These are phyloP conservation scores for Strobilomyces echinocephalus DNA, from an alignment of 768 basidiomycete species.

Conservation along the genomic window DNA sequence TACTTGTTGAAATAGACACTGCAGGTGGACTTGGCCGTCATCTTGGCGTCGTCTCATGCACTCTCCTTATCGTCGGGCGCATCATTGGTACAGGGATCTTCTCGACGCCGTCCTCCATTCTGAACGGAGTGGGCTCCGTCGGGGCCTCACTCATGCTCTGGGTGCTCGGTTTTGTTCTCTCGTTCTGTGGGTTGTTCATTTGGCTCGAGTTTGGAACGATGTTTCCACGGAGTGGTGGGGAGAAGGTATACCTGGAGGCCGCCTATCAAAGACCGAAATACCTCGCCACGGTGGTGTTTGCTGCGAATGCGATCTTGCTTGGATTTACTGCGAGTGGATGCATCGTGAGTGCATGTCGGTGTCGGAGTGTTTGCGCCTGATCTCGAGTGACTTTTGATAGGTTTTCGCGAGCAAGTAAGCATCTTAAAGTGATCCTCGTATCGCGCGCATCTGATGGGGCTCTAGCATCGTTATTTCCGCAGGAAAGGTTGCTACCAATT, in stretches of 20 bases:
- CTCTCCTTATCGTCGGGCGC: conserved; percentile 51
- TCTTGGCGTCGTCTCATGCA: conserved; percentile 52
- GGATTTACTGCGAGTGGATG: conserved; percentile 41
- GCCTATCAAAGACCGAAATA: conserved; percentile 45
- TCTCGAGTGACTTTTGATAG: conserved; percentile 5
- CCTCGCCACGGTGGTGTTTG: conserved; percentile 46
- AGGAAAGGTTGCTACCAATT: conserved; percentile 37
- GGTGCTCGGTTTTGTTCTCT: conserved; percentile 56
- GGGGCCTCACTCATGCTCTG: conserved; percentile 61
- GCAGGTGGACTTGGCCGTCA: conserved; percentile 58
- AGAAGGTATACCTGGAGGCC: conserved; percentile 59
- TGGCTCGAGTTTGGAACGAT: conserved; percentile 64
- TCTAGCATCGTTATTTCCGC: conserved; percentile 49
- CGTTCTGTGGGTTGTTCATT: conserved; percentile 55
- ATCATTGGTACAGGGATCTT: conserved; percentile 67
- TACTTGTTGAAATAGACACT: conserved; percentile 31
- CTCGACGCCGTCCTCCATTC: conserved; percentile 56
- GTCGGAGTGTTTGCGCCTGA: background rate
- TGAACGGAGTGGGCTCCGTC: conserved; percentile 51
- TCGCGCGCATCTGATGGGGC: background rate
- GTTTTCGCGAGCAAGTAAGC: conserved; percentile 33
- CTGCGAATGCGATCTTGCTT: conserved; percentile 44
- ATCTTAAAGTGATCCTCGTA: background rate
- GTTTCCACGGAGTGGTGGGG: conserved; percentile 59
- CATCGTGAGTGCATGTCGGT: conserved; percentile 35